These are phyloP conservation scores for Chrysoporthe cubensis DNA, from an alignment of 2,329 filamentous ascomycete genomes.

Conservation along the genomic window DNA sequence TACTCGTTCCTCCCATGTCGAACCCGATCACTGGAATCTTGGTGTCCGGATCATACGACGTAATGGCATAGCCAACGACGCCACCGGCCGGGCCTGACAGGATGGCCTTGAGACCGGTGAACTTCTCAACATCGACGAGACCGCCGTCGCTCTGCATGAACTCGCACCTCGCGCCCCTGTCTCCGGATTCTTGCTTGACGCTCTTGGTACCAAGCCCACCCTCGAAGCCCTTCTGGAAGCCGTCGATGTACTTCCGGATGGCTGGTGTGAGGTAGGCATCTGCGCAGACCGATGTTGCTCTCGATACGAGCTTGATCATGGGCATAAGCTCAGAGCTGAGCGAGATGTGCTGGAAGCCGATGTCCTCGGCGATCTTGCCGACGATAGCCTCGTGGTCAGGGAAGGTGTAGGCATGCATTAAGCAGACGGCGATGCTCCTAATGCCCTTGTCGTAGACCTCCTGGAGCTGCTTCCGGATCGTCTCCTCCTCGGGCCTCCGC, in stretches of 20 bases:
- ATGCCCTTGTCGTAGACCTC: constrained; percentile 72
- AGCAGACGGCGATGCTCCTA: constrained; percentile 81
- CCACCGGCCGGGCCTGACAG: constrained; percentile 90
- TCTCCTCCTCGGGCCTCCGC: constrained; percentile 59
- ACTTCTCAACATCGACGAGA: constrained; percentile 74
- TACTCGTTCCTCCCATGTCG: constrained; percentile 94
- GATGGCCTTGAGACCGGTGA: constrained; percentile 84
- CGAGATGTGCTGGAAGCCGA: constrained; percentile 84
- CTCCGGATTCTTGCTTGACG: constrained; percentile 67
- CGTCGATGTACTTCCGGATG: constrained; percentile 73
- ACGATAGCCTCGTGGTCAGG: constrained; percentile 82
- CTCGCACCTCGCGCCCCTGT: constrained; percentile 79
- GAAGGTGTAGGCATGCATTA: constrained; percentile 93
- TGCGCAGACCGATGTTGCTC: constrained; percentile 76
- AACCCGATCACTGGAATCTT: constrained; percentile 90
- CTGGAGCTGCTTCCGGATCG: constrained; percentile 64
- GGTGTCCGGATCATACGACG: constrained; percentile 82
- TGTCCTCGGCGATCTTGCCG: constrained; percentile 74
- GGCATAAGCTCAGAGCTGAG: constrained; percentile 82
- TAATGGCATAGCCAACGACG: constrained; percentile 90
- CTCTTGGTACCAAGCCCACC: constrained; percentile 79
- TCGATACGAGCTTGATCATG: constrained; percentile 83
- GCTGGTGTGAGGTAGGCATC: constrained; percentile 81
- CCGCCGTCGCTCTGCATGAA: constrained; percentile 93
- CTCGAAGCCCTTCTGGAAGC: constrained; percentile 79